These are phyloP conservation scores for Sanguinoderma infundibulare DNA, from an alignment of 1,284 basidiomycete species.

Conservation along the genomic window DNA sequence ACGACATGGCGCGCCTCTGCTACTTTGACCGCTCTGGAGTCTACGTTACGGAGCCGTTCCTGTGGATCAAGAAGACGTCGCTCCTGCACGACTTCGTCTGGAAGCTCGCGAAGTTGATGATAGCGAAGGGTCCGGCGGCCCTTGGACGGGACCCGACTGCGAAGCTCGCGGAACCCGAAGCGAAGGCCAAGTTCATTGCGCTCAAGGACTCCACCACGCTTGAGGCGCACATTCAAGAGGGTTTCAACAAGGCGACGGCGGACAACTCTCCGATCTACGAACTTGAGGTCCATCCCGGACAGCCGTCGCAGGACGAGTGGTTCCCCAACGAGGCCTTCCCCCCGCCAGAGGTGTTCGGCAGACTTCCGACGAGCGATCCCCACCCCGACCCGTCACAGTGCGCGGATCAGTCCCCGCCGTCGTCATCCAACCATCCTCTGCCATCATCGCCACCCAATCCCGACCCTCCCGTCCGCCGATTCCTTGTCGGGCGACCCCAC, in stretches of 20 bases:
- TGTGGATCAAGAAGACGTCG: background rate
- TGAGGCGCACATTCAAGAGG: background rate
- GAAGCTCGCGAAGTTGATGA: slow-evolving; percentile 9
- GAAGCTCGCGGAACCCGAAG: background rate
- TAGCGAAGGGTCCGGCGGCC: slow-evolving; percentile 14
- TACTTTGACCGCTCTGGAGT: slow-evolving; percentile 11
- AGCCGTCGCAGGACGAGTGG: background rate
- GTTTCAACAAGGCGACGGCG: background rate
- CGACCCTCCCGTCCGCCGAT: too few species aligned
- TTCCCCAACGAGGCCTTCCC: background rate
- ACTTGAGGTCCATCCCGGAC: too few species aligned
- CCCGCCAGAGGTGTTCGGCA: too few species aligned
- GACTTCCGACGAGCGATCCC: too few species aligned
- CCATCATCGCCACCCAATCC: too few species aligned
- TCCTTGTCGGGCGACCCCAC: slow-evolving; percentile 5
- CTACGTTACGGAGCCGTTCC: slow-evolving; percentile 10
- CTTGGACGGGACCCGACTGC: slow-evolving; percentile 22
- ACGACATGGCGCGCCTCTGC: slow-evolving; percentile 3
- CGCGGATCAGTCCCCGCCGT: too few species aligned
- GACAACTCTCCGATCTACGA: background rate
- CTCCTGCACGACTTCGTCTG: slow-evolving; percentile 14
- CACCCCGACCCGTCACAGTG: too few species aligned
- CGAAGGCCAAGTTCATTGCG: background rate
- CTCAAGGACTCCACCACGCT: background rate
- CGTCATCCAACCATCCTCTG: too few species aligned